Evolutionary conservation across 2,329 filamentous ascomycete genomes (phyloP).

Genomic region (Fusarium subglutinans): DNA sequence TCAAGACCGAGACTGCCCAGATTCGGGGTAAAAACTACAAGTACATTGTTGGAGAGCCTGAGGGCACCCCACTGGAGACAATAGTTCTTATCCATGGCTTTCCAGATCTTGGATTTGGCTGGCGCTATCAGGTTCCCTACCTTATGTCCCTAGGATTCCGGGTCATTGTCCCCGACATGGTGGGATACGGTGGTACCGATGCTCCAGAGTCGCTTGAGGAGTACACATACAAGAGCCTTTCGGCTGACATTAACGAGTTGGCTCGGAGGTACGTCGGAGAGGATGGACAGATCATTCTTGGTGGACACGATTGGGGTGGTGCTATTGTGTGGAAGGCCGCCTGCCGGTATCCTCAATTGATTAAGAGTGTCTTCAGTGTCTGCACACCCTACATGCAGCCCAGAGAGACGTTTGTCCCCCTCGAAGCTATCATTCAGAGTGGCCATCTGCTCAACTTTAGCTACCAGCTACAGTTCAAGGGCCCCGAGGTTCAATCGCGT

Average conservation of each 20-base stretch:
- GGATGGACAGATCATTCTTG: conserved; percentile 73
- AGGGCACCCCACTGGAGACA: conserved; percentile 55
- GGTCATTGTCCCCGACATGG: conserved; percentile 85
- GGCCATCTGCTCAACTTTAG: conserved; percentile 72
- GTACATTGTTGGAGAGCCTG: conserved; percentile 66
- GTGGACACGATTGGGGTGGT: conserved; percentile 95
- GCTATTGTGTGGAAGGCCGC: conserved; percentile 78
- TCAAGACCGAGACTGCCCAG: conserved; percentile 69
- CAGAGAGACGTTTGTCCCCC: conserved; percentile 58
- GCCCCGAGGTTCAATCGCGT: conserved; percentile 69
- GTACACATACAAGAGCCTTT: conserved; percentile 77
- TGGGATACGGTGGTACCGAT: conserved; percentile 84
- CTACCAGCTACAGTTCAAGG: conserved; percentile 85
- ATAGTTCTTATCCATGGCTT: conserved; percentile 76
- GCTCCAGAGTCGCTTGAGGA: conserved; percentile 68
- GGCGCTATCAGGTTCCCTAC: conserved; percentile 87
- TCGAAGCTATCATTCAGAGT: conserved; percentile 67
- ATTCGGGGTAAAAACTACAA: conserved; percentile 78
- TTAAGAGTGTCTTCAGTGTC: conserved; percentile 79
- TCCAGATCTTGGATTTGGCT: conserved; percentile 84
- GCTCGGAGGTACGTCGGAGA: conserved; percentile 62
- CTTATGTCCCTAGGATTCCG: conserved; percentile 77
- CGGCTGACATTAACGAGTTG: conserved; percentile 79
- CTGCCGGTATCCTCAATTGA: conserved; percentile 76
- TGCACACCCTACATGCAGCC: conserved; percentile 79